A percentile compares a stretch with the other conserved stretches of the same genome.
phyloP scores from a whole-genome alignment of 73 alveolate genomes.

The Tetrahymena borealis region DNA sequence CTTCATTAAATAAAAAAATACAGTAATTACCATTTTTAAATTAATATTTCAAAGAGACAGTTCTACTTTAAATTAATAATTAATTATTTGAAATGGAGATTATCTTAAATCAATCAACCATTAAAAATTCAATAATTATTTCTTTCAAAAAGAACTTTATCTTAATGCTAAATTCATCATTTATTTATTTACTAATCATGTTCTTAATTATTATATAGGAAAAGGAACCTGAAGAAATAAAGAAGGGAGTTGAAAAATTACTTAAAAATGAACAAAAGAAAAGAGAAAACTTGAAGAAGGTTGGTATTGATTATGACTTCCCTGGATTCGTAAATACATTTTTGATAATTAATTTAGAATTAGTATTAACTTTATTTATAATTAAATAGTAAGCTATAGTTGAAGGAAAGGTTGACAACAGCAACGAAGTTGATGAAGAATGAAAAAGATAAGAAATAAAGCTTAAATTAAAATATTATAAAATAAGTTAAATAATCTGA shows the following conservation, averaged over 20 bases:
- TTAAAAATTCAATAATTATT: too few species aligned
- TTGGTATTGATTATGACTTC: constrained; percentile 79
- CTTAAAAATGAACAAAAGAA: constrained; percentile 84
- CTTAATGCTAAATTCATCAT: not conserved
- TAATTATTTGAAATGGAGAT: too few species aligned
- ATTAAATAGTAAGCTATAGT: not conserved
- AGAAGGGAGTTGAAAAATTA: constrained; percentile 62
- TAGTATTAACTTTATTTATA: not conserved
- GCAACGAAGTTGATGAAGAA: not conserved
- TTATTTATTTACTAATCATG: not conserved
- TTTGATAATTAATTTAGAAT: not conserved
- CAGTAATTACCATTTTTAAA: not conserved
- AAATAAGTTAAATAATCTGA: not conserved
- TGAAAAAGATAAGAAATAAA: not conserved
- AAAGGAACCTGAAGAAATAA: constrained; percentile 72
- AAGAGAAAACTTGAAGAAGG: constrained; percentile 80
- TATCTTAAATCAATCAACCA: too few species aligned
- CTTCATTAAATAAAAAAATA: constrained; percentile 8
- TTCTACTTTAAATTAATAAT: too few species aligned
- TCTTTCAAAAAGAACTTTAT: too few species aligned
- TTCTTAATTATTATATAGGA: constrained; percentile 28
- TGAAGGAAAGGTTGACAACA: not conserved
- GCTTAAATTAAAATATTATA: not conserved
- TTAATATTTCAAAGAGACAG: too few species aligned
- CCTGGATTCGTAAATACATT: constrained; percentile 58